Percentiles rank a stretch among this genome's conserved stretches.
These are phyloP conservation scores for Westerdykella aurantiaca DNA, from an alignment of 2,329 filamentous ascomycete genomes.

Conservation along the genomic window DNA sequence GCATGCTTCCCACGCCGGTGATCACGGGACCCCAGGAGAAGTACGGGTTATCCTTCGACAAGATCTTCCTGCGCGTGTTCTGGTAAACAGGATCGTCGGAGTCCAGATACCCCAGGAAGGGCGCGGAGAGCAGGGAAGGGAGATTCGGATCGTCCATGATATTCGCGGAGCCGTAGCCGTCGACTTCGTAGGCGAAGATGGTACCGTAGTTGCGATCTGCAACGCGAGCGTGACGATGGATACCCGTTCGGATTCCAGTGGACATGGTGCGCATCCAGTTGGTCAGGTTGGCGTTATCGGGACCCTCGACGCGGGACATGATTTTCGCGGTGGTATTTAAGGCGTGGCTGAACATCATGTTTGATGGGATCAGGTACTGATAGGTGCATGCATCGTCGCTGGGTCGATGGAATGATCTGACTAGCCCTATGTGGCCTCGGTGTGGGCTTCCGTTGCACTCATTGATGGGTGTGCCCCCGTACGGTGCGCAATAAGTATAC, in stretches of 20 bases:
- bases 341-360: conserved; percentile 68
- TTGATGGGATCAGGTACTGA: conserved; percentile 46
- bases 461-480: conserved; percentile 49
- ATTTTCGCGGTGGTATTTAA: conserved; percentile 51
- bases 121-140: conserved; percentile 59
- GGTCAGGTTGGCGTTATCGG: conserved; percentile 45
- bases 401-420: conserved; percentile 46
- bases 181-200: conserved; percentile 47
- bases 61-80: conserved; percentile 41
- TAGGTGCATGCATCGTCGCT: conserved; percentile 47
- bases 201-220: conserved; percentile 25
- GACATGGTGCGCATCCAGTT: conserved; percentile 53
- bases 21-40: conserved; percentile 44
- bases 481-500: conserved; percentile 42
- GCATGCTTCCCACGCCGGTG: conserved; percentile 43
- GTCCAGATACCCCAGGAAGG: conserved; percentile 55
- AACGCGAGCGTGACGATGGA: conserved; percentile 35
- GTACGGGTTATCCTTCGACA: conserved; percentile 44
- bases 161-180: conserved; percentile 45
- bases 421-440: conserved; percentile 43
- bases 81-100: conserved; percentile 32
- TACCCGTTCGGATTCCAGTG: conserved; percentile 36
- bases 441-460: conserved; percentile 47
- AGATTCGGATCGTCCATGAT: conserved; percentile 71
- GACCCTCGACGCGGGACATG: conserved; percentile 42